These are phyloP conservation scores for Dentipellis fragilis DNA, from an alignment of 768 basidiomycete species.

Conservation along the genomic window DNA sequence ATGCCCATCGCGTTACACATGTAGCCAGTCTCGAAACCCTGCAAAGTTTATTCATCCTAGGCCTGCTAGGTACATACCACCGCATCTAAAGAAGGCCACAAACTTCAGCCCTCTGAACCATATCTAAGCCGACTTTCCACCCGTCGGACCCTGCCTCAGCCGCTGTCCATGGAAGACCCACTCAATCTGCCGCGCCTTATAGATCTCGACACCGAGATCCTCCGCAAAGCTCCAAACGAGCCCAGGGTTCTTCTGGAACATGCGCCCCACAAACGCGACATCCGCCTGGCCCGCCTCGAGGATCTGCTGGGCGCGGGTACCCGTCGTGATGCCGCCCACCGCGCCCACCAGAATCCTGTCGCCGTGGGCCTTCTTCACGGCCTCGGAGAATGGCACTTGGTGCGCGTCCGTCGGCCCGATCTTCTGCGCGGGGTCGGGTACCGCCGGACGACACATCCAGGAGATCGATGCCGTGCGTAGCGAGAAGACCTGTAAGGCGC, in stretches of 20 bases:
- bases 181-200: constrained; percentile 41
- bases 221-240: constrained; percentile 41
- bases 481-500: constrained; percentile 45
- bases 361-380: constrained; percentile 37
- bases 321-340: constrained; percentile 50
- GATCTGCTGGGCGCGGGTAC: constrained; percentile 44
- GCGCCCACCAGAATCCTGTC: constrained; percentile 36
- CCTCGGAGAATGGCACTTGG: constrained; percentile 49
- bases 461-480: constrained; percentile 60
- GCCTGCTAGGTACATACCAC: no score
- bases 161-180: constrained; percentile 31
- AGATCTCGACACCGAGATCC: constrained; percentile 38
- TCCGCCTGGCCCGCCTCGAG: constrained; percentile 52
- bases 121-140: no score
- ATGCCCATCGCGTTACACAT: no score
- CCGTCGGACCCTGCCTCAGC: no score
- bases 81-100: no score
- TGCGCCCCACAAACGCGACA: constrained; percentile 25
- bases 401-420: constrained; percentile 23
- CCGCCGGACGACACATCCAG: constrained; percentile 68
- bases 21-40: no score
- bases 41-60: no score
- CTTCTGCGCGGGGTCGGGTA: constrained; percentile 30
- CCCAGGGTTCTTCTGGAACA: constrained; percentile 54
- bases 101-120: no score